Base-by-base conservation (phyloP, 2,329 filamentous ascomycete genomes). In the Ophidiomyces ophidiicola region DNA sequence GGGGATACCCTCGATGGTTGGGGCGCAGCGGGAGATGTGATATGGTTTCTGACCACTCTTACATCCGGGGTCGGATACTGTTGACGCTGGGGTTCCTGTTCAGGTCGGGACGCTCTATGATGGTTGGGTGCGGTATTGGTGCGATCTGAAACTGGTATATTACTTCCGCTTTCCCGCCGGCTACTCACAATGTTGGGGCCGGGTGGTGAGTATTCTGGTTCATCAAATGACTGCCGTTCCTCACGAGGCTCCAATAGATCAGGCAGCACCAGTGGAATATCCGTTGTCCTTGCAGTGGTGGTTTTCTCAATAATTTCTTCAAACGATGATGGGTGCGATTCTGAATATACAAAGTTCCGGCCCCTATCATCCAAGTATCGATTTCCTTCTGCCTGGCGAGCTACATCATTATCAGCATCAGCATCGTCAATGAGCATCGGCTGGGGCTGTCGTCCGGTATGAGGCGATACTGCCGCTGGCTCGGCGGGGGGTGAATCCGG, bases 11-110 rank as follows among this genome's bases (percentile, higher is more conserved):
- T 79, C 34, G 78, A 76, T 38, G 83, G 81, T 53, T 83, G 82
- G 18, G 83, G 82, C 36, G 82, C 82, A 53, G 80, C 63, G 29
- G 80, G 80, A 24, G 77, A 78, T 36, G 78, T 73, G 51, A 87
- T 78, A 55, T 86, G 80, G 49, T 77, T 78, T 53, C 77, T 76
- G 50, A 87, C 69, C 42, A 87, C 64, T 37, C 77, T 76, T 45
- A 80, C 71, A 36, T 72, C 60, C 38, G 61, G 55, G 20, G 59
- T 51, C 20, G 58, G 53, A 29, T 66, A 58, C 24, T 42, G 17
- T 49, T 37, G 28, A 12, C 62, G 48, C 57, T 66, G 49, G 54
- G 59, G 46, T 51, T 64, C 53, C 54, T 59, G 53, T 53, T 55
- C 48, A 57, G 56, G 54, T 53, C 63, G 50, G 57, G 53, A 43